Evolutionary conservation across 2,329 filamentous ascomycete species (phyloP).

Genomic region (Knufia fluminis): DNA sequence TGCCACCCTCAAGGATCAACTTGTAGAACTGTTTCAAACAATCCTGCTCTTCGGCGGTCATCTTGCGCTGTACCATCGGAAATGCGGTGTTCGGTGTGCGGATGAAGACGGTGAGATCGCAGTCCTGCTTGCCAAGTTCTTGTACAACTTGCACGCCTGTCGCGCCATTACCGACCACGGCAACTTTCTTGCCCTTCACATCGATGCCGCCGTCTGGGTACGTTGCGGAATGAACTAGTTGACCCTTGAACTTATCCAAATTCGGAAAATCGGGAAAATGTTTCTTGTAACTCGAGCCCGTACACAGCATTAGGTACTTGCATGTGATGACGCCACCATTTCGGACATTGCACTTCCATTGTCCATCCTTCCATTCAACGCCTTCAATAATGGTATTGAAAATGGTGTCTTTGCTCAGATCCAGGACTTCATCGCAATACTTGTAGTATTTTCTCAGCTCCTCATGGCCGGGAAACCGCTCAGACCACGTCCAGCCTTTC

Average conservation of each 20-base stretch:
- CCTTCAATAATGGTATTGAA: slow-evolving; percentile 27
- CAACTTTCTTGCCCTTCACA: slow-evolving; percentile 41
- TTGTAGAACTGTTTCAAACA: background rate
- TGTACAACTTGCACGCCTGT: slow-evolving; percentile 57
- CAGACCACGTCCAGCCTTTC: slow-evolving; percentile 38
- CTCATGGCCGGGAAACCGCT: slow-evolving; percentile 31
- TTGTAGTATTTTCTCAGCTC: slow-evolving; percentile 36
- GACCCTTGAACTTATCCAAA: slow-evolving; percentile 49
- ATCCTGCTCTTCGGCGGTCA: slow-evolving; percentile 39
- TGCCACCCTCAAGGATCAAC: background rate
- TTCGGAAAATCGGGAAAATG: slow-evolving; percentile 53
- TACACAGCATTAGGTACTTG: slow-evolving; percentile 14
- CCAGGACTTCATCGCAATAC: slow-evolving; percentile 32
- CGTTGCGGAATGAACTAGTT: slow-evolving; percentile 50
- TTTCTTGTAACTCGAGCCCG: slow-evolving; percentile 35
- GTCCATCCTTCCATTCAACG: slow-evolving; percentile 28
- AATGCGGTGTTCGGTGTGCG: slow-evolving; percentile 57
- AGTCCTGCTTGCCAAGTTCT: slow-evolving; percentile 46
- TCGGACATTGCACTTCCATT: slow-evolving; percentile 33
- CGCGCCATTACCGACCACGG: slow-evolving; percentile 54
- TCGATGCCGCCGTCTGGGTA: slow-evolving; percentile 46
- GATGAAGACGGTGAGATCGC: slow-evolving; percentile 45
- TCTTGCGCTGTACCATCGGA: slow-evolving; percentile 50
- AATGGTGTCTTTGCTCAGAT: slow-evolving; percentile 22
- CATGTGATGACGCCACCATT: slow-evolving; percentile 23